Base-by-base conservation (phyloP, 768 basidiomycete genomes). In the Boletus pseudopeckii region DNA sequence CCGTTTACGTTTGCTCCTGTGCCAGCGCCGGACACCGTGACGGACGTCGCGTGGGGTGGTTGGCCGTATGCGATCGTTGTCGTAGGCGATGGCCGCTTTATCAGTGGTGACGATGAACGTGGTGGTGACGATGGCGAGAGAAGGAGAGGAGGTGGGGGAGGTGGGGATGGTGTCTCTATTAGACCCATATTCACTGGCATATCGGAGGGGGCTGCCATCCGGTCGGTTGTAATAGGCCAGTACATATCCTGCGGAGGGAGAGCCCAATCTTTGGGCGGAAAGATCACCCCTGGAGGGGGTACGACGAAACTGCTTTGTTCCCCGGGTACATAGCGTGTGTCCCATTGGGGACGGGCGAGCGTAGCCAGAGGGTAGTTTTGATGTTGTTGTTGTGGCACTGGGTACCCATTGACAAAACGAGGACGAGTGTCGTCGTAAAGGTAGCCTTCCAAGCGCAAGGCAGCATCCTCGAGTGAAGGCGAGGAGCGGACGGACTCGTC, bases 271-370 rank as follows among this genome's bases (percentile, higher is more conserved):
- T 62, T 41, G n/a, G 20, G 20, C 4, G 67, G 60, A 45, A 68
- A 60, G 24, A 69, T 53, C 42, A 64, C 55, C 20, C 66, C 66
- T 13, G 66, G 67, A 17, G 66, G 67, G 34, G 66, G 66, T 4
- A 69, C 49, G 30, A 64, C 32, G 34, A 60, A 54, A 13, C 32
- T 44, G 34, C 42, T 54, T 37, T 48, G 59, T 32, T 60, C 58
- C n/a, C 50, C 55, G 5, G 55, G 52, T 24, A 4, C 26, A 8
- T 39, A 28, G 30, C 42, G 46, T 15, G 53, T 24, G 18, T 67
- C 64, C 57, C 60, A 45, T 32, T 15, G 54, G 15, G 59, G 54
- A 22, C 40, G 39, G 44, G 39, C 3, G 17, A 26, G 9, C 24
- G 45, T 10, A 24, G 37, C 52, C 14, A 45, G 48, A 7, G 52